Base-by-base conservation (phyloP, 2,329 filamentous ascomycete species). In the Exophiala mesophila region DNA sequence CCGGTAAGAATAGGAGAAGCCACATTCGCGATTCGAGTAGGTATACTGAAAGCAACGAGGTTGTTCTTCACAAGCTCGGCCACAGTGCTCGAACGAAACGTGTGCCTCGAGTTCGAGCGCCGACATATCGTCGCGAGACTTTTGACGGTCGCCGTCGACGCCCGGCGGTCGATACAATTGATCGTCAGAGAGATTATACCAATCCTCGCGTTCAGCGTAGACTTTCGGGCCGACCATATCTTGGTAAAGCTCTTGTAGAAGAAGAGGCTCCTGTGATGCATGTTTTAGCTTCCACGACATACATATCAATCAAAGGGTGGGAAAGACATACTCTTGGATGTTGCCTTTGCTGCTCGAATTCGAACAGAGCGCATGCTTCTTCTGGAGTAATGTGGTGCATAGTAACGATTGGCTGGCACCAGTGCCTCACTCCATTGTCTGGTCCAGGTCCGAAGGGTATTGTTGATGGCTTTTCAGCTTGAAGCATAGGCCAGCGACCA, bases 351-450 rank as follows among this genome's bases (percentile, higher is more conserved):
- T 31, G 29, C n/a, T 31, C 29, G 17, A 31, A 31, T 6, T 31
- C n/a, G n/a, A 12, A 31, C 13, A 31, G n/a, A 13, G 29, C 29
- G 17, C 47, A 72, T 33, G 76, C 65, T 54, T 78, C 74, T 50
- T 74, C 67, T 6, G 72, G 63, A 34, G 68, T 67, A 57, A 78
- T 68, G 52, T 76, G 72, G 52, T 77, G 73, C 71, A 78, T 74
- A 3, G 74, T 76, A 29, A 78, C 56, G n/a, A 76, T 65, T 4
- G 74, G 74, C 53, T 77, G 70, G 47, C 75, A 78, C 74, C 75
- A 78, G 47, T 75, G 71, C 7, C 59, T 63, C 3, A 56, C 52
- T 49, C 50, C 2, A 41, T 54, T 9, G 36, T 50, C 53, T 50
- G 54, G 43, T 16, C 51, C 17, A 13, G 55, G 56, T 1, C 56